Evolutionary conservation across 805 yeast genomes (phyloP).

Genomic region (Starmerella sp.): DNA sequence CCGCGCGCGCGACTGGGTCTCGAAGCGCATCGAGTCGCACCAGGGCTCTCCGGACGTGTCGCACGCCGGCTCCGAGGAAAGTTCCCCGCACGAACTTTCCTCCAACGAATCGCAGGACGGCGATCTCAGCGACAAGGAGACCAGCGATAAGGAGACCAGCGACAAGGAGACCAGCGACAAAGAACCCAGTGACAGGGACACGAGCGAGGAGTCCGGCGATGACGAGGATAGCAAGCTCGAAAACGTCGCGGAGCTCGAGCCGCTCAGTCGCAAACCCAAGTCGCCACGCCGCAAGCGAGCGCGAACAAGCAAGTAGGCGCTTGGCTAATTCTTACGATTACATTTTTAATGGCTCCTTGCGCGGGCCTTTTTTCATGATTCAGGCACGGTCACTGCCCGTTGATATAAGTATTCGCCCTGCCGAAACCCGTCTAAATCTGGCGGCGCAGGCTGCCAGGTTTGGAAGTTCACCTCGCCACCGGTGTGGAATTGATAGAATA

Average conservation of each 20-base stretch:
- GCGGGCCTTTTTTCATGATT: too few relatives aligned
- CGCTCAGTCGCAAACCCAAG: background rate
- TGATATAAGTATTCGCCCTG: too few relatives aligned
- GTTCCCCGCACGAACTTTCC: background rate
- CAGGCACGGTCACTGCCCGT: too few relatives aligned
- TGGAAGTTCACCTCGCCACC: too few relatives aligned
- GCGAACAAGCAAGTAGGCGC: too few relatives aligned
- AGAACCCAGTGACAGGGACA: background rate
- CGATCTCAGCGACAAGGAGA: background rate
- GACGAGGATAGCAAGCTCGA: background rate
- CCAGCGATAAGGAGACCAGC: background rate
- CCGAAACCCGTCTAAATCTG: too few relatives aligned
- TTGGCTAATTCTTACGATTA: too few relatives aligned
- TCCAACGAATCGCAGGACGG: background rate
- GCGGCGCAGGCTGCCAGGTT: too few relatives aligned
- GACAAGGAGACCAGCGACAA: background rate
- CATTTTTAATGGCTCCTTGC: too few relatives aligned
- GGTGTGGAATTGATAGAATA: too few relatives aligned
- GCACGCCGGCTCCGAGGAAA: conserved; percentile 6
- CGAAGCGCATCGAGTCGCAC: conserved; percentile 22
- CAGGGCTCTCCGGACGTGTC: conserved; percentile 12
- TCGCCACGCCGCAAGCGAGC: background rate
- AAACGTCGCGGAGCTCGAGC: background rate
- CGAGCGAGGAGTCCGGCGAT: background rate
- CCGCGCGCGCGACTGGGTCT: conserved; percentile 30